Evolutionary conservation across 2,329 filamentous ascomycete genomes (phyloP).

Genomic region (Alternaria brassicicola): DNA sequence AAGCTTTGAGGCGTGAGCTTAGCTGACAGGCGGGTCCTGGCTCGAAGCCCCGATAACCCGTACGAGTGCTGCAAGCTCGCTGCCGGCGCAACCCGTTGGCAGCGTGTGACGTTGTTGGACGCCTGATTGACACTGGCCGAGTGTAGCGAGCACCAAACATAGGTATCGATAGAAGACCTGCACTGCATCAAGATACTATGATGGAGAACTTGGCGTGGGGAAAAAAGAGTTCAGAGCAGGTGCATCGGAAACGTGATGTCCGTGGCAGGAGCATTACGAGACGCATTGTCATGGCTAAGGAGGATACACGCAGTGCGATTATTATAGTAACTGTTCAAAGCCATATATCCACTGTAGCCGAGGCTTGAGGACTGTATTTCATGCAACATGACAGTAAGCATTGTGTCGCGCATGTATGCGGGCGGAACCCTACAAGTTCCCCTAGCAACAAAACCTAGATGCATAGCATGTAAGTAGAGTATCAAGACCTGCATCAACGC

Average conservation of each 20-base stretch:
- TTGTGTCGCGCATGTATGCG: neutral
- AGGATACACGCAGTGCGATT: neutral
- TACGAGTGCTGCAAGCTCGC: neutral
- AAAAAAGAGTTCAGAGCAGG: neutral
- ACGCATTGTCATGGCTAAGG: neutral
- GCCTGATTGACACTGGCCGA: neutral
- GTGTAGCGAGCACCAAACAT: slow-evolving; percentile 1
- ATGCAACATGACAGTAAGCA: neutral
- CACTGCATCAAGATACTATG: neutral
- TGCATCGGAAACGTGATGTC: neutral
- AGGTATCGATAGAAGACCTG: neutral
- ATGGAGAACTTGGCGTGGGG: neutral
- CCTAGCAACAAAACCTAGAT: neutral
- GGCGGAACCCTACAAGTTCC: neutral
- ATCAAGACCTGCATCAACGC: too few relatives aligned
- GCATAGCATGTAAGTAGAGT: neutral
- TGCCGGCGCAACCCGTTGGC: neutral
- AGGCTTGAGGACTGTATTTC: neutral
- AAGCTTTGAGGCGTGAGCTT: slow-evolving; percentile 35
- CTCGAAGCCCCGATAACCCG: neutral
- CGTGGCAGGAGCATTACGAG: neutral
- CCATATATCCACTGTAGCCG: neutral
- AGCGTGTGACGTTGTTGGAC: neutral
- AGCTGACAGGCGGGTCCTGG: neutral
- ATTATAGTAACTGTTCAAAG: neutral